phyloP scores from a whole-genome alignment of 495 filamentous ascomycete genomes.

The Arthonia radiata region DNA sequence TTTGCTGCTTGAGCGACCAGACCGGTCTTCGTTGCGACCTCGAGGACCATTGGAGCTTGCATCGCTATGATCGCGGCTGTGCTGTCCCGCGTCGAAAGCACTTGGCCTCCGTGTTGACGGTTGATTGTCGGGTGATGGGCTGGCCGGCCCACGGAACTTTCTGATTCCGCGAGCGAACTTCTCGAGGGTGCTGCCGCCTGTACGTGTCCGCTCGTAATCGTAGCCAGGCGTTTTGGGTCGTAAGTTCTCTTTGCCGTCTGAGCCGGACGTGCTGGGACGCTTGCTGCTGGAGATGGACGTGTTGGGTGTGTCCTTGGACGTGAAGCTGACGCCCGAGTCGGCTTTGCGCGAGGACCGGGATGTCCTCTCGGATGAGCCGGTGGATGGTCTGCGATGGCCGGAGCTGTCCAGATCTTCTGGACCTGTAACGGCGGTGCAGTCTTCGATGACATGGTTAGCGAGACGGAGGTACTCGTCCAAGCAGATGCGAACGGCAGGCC shows the following conservation, averaged over 20 bases:
- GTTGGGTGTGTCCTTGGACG: slow-evolving; percentile 20
- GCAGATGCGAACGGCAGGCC: slow-evolving; percentile 26
- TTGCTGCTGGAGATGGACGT: slow-evolving; percentile 10
- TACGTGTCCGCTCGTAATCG: too few species aligned
- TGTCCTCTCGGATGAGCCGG: slow-evolving; percentile 14
- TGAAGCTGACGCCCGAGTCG: slow-evolving; percentile 41
- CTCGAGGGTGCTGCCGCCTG: slow-evolving; percentile 28
- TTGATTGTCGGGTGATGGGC: too few species aligned
- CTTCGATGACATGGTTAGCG: slow-evolving; percentile 34
- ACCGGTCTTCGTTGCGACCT: too few species aligned
- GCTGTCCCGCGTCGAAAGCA: too few species aligned
- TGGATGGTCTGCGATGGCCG: slow-evolving; percentile 13
- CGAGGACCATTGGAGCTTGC: too few species aligned
- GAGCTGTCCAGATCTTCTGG: slow-evolving; percentile 19
- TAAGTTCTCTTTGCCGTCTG: slow-evolving; percentile 7
- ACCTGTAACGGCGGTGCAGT: slow-evolving; percentile 26
- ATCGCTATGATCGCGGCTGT: too few species aligned
- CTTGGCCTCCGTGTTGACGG: too few species aligned
- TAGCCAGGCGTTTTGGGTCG: slow-evolving; percentile 10
- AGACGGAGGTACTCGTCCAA: slow-evolving; percentile 36
- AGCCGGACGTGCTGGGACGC: not conserved
- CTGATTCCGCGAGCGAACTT: slow-evolving; percentile 31
- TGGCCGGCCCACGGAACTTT: slow-evolving; percentile 18
- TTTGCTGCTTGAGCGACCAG: too few species aligned
- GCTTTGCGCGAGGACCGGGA: too few species aligned